A percentile compares a stretch with the other conserved stretches of the same genome.
Evolutionary conservation across 495 filamentous ascomycete species (phyloP).

Genomic region (Achaetomiella virescens): DNA sequence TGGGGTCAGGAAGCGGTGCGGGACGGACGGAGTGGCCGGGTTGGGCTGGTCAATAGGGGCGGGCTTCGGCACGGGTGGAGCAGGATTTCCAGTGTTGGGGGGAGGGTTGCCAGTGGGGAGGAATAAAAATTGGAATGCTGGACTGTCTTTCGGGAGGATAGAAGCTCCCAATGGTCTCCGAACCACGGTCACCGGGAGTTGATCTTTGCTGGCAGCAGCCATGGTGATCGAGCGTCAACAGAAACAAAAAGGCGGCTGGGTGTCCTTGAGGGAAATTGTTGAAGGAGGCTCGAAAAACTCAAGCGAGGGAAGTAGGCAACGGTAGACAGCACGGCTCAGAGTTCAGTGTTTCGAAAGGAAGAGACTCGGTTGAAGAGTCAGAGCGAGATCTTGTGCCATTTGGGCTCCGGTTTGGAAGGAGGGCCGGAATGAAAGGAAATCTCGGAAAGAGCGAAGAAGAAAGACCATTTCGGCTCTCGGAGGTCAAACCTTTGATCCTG

Average conservation of each 20-base stretch:
- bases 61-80: background rate
- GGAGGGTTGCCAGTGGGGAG: background rate
- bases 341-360: too few relatives aligned
- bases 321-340: too few relatives aligned
- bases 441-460: too few relatives aligned
- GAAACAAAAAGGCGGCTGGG: too few relatives aligned
- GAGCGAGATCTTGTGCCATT: too few relatives aligned
- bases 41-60: background rate
- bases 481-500: too few relatives aligned
- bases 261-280: too few relatives aligned
- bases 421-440: too few relatives aligned
- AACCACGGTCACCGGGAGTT: slow-evolving; percentile 9
- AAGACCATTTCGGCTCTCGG: too few relatives aligned
- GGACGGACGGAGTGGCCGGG: background rate
- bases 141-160: slow-evolving; percentile 22
- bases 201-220: slow-evolving; percentile 13
- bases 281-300: too few relatives aligned
- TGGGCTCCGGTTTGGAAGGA: too few relatives aligned
- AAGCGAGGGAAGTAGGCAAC: background rate
- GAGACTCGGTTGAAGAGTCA: too few relatives aligned
- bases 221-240: background rate
- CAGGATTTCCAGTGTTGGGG: slow-evolving; percentile 1
- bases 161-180: slow-evolving; percentile 18
- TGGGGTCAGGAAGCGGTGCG: slow-evolving; percentile 35
- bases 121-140: slow-evolving; percentile 23